These are phyloP conservation scores for Plantago ovata DNA, from an alignment of 257 asterid genomes.

Conservation along the genomic window DNA sequence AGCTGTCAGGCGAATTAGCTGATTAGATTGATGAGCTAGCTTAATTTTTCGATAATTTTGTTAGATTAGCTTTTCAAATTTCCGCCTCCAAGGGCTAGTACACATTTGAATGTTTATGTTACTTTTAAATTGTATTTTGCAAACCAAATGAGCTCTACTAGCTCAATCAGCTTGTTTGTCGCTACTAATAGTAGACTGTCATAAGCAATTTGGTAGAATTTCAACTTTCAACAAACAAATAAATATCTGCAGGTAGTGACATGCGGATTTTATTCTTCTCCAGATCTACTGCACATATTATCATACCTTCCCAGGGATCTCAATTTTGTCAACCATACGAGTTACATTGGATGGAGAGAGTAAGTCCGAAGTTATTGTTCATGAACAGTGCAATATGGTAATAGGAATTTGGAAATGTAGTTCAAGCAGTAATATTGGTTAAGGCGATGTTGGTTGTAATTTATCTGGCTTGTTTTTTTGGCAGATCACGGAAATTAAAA, in stretches of 20 bases:
- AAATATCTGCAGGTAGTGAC: slow-evolving; percentile 16
- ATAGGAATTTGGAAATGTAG: not conserved
- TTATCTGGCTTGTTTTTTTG: slow-evolving; percentile 15
- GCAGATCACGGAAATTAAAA: slow-evolving; percentile 72
- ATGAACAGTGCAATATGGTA: too few species aligned
- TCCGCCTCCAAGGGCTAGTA: not conserved
- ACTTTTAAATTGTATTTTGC: not conserved
- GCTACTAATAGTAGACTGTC: not conserved
- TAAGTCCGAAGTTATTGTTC: slow-evolving; percentile 40
- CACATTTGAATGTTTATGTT: not conserved
- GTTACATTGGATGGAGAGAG: slow-evolving; percentile 99
- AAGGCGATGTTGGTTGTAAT: not conserved
- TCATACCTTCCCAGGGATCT: slow-evolving; percentile 86
- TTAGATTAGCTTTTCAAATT: not conserved
- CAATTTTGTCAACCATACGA: slow-evolving; percentile 81
- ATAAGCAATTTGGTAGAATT: not conserved
- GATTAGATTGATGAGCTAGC: not conserved
- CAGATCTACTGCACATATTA: slow-evolving; percentile 94
- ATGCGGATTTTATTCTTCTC: slow-evolving; percentile 19
- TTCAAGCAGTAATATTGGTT: not conserved
- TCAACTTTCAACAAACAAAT: too few species aligned
- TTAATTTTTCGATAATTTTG: too few species aligned
- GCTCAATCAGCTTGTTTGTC: not conserved
- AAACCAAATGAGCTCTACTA: not conserved
- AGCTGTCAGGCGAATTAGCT: not conserved